Evolutionary conservation across 352 stramenopile genomes (phyloP), one percentile per base, ranked within the genome.

Genomic region (Pythium chondricola): DNA sequence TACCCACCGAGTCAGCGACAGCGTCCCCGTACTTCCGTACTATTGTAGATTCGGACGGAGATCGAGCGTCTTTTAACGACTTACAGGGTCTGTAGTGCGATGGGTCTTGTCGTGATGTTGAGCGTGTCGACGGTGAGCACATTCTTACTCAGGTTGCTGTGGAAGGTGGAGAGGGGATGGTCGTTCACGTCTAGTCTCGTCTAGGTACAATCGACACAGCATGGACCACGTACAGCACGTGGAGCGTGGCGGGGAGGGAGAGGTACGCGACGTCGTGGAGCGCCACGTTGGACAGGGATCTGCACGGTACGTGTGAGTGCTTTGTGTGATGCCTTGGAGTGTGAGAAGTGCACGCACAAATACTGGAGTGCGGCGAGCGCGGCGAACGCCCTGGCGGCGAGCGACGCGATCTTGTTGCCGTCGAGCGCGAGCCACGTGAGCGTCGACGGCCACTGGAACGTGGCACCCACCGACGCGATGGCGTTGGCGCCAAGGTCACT

Each of bases 341-440:
- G n/a, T n/a, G n/a, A n/a, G n/a, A n/a, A n/a, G 26, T 8, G 16
- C 1, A 74, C 67, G 43, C 63, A 82, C 69, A 88, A 53, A 20
- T 73, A 65, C 56, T 84, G 65, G 33, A 88, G 54, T 14, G 66
- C 61, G 5, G 64, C 58, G 6, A 89, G 56, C 21, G 52, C 40
- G 11, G 43, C 48, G 53, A 89, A 83, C 0, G 77, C 67, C 11
- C 70, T 42, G 13, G 58, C 40, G 0, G 43, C 65, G 17, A 89
- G 56, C 1, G 48, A 56, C 3, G 38, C 35, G 29, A 89, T 52
- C 9, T 45, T 31, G 44, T 89, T 89, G 14, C 49, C 58, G 27
- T 89, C 66, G 4, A 89, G 61, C 22, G 81, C 24, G 10, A 89
- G 58, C 54, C 70, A 86, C 59, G 77, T 72, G 24, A 89, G 56